Evolutionary conservation across 306 rosid species (phyloP), one percentile per base, ranked within the genome.

Genomic region (Senna tora): DNA sequence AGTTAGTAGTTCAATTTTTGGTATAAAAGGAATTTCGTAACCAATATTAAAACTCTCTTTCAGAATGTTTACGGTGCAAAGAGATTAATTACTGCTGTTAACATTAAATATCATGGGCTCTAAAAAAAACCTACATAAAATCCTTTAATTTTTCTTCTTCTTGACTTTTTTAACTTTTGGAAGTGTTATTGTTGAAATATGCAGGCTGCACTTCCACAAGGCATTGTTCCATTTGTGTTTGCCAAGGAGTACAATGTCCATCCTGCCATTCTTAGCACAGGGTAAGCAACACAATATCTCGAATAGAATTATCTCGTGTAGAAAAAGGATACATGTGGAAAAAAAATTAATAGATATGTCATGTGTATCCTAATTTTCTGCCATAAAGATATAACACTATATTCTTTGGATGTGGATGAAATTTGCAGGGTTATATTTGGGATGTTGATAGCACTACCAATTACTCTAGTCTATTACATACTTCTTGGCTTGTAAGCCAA

Each of bases 201-300:
- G n/a, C 59, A 94, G 97, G 99, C 99, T 55, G 97, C 99, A 13
- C 92, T 94, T 72, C 99, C 99, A 4, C 99, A 94, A 85, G 99
- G 99, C 36, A 88, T 94, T 72, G 99, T 94, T 69, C 97, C 99
- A 1, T 94, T 94, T 67, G 99, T 94, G 69, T 94, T 94, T 85
- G 97, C 99, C 19, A 94, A 91, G 77, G 99, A 94, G 79, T 94
- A 94, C 86, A 94, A 94, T 71, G 90, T 94, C 15, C 99, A 94
- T 74, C 99, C 99, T 4, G 81, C 97, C 54, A 89, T 94, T 82
- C 99, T 94, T 1, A 94, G 96, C 82, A 94, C 99, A 14, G 96
- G 45, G 99, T 94, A 67, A 82, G 91, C 79, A 65, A 55, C 51
- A 19, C 66, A 43, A 57, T 20, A 41, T 60, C 30, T 25, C 30